phyloP scores from a whole-genome alignment of 768 basidiomycete genomes.

The Termitomyces sp. region DNA sequence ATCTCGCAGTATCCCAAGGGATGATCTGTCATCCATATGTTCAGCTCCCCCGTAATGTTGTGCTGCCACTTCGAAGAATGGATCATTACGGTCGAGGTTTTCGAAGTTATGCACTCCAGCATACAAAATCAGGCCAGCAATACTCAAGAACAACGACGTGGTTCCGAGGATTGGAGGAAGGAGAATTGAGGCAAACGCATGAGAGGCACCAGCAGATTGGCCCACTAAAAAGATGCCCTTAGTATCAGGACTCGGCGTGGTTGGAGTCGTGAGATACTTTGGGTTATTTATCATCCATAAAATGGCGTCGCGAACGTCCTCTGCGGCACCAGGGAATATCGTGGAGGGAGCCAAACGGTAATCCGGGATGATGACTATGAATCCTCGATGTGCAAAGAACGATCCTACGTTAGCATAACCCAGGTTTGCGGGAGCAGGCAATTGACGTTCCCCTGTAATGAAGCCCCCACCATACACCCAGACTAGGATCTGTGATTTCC shows the following conservation, averaged over 20 bases:
- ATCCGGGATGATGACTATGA: conserved; percentile 62
- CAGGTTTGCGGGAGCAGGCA: conserved; percentile 42
- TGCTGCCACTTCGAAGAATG: conserved; percentile 23
- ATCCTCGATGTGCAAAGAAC: conserved; percentile 55
- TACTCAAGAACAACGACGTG: conserved; percentile 22
- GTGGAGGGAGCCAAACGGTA: conserved; percentile 58
- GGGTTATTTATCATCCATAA: conserved; percentile 42
- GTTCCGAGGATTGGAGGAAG: conserved; percentile 25
- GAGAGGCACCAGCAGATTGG: conserved; percentile 58
- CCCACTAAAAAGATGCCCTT: conserved; percentile 43
- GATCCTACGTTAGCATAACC: conserved; percentile 52
- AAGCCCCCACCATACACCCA: conserved; percentile 69
- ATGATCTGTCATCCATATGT: conserved; percentile 28
- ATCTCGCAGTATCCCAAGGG: conserved; percentile 32
- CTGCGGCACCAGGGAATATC: conserved; percentile 46
- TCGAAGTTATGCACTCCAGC: conserved; percentile 40
- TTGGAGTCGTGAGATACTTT: conserved; percentile 20
- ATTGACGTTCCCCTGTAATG: conserved; percentile 39
- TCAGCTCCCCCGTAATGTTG: conserved; percentile 36
- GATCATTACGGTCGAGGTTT: conserved; percentile 16
- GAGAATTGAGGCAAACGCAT: conserved; percentile 39
- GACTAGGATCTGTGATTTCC: conserved; percentile 46
- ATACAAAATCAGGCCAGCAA: conserved; percentile 41
- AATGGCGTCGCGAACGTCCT: conserved; percentile 57
- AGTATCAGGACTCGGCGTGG: conserved; percentile 31